phyloP scores from a whole-genome alignment of 2,329 filamentous ascomycete genomes.

The Fusarium scirpi region DNA sequence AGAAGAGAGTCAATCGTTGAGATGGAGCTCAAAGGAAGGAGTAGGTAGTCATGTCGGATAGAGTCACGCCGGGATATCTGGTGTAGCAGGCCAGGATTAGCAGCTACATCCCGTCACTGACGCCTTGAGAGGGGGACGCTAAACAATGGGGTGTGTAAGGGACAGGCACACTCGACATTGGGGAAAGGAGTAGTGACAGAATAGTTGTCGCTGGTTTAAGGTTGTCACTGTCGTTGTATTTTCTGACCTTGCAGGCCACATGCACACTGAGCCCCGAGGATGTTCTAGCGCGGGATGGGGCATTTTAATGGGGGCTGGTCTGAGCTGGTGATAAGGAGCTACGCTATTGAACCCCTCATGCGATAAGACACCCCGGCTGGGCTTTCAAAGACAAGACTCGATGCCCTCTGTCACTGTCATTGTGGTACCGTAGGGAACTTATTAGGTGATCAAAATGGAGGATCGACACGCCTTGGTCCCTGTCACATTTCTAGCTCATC shows the following conservation, averaged over 20 bases:
- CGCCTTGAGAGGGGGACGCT: constrained; percentile 27
- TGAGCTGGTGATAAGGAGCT: constrained; percentile 4
- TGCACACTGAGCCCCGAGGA: constrained; percentile 12
- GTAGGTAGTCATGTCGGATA: constrained; percentile 29
- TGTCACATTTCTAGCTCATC: constrained; percentile 2
- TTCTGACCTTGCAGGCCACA: not conserved
- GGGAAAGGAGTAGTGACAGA: constrained; percentile 5
- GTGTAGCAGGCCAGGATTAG: constrained; percentile 23
- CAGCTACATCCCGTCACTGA: constrained; percentile 19
- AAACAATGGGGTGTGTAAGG: constrained; percentile 11
- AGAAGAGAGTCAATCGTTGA: constrained; percentile 30
- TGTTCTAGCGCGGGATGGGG: constrained; percentile 10
- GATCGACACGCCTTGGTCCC: constrained; percentile 7
- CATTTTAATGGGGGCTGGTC: constrained; percentile 2
- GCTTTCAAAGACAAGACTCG: not conserved
- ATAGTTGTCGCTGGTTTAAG: not conserved
- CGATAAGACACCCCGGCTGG: constrained; percentile 4
- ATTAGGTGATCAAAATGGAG: constrained; percentile 5
- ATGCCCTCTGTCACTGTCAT: not conserved
- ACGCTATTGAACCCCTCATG: constrained; percentile 5
- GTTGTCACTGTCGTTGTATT: not conserved
- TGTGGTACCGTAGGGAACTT: not conserved
- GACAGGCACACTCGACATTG: constrained; percentile 1
- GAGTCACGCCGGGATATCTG: constrained; percentile 27
- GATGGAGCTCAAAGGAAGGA: constrained; percentile 30